phyloP scores from a whole-genome alignment of 371 early-diverging fungal genomes.

The Basidiobolus meristosporus region DNA sequence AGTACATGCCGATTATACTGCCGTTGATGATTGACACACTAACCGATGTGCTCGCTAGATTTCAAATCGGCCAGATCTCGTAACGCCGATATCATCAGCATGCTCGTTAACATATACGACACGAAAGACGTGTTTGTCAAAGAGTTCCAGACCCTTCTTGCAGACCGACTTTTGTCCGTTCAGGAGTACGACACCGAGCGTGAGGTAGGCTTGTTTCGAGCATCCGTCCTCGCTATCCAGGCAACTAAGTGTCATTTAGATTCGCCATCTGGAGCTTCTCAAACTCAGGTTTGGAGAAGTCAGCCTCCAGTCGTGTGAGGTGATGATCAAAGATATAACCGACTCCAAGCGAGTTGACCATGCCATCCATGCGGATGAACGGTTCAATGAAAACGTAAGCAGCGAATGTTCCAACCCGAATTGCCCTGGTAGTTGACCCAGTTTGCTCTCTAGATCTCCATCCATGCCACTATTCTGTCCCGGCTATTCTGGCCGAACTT shows the following conservation, averaged over 20 bases:
- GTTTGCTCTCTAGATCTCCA: too few species aligned
- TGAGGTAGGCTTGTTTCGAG: slow-evolving; percentile 13
- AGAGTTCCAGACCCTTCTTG: slow-evolving; percentile 29
- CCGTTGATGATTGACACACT: background rate
- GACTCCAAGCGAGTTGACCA: slow-evolving; percentile 31
- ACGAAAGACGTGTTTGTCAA: slow-evolving; percentile 26
- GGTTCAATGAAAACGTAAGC: background rate
- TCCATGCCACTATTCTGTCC: slow-evolving; percentile 23
- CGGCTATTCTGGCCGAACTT: slow-evolving; percentile 29
- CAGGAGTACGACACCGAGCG: slow-evolving; percentile 17
- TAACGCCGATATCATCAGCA: slow-evolving; percentile 22
- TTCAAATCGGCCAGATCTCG: slow-evolving; percentile 13
- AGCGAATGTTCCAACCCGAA: background rate
- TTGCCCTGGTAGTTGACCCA: too few species aligned
- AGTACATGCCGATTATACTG: slow-evolving; percentile 3
- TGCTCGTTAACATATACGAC: slow-evolving; percentile 33
- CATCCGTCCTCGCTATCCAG: background rate
- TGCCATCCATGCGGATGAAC: slow-evolving; percentile 7
- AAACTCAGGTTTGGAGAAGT: slow-evolving; percentile 35
- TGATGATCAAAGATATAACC: slow-evolving; percentile 41
- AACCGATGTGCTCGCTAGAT: slow-evolving; percentile 4
- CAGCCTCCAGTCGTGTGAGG: slow-evolving; percentile 28
- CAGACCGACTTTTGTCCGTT: slow-evolving; percentile 15
- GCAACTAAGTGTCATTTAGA: slow-evolving; percentile 4
- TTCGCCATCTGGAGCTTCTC: slow-evolving; percentile 30